Conservation (phyloP, 2,329 filamentous ascomycete species). For the Zalaria obscura region DNA sequence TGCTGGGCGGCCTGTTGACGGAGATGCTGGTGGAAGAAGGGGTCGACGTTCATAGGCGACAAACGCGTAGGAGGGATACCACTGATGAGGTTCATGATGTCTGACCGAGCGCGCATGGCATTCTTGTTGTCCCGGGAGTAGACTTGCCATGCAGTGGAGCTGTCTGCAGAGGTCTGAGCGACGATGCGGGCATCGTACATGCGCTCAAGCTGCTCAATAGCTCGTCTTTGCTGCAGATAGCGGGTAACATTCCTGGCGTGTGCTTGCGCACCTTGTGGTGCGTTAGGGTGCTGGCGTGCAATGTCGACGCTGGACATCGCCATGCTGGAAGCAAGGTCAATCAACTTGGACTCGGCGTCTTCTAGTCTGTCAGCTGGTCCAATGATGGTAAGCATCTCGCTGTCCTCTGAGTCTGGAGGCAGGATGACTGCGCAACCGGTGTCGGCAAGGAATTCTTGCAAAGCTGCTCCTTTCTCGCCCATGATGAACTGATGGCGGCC, state of each 20-base stretch:
- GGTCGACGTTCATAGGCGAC: conserved; percentile 52
- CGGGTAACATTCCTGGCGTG: conserved; percentile 80
- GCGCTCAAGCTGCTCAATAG: conserved; percentile 70
- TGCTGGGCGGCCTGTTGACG: conserved; percentile 47
- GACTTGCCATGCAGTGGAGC: conserved; percentile 70
- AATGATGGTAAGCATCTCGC: conserved; percentile 72
- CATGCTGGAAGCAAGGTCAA: conserved; percentile 80
- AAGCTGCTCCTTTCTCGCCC: conserved; percentile 63
- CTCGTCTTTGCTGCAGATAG: conserved; percentile 70
- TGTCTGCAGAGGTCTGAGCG: conserved; percentile 55
- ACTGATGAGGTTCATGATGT: conserved; percentile 60
- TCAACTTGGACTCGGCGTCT: conserved; percentile 64
- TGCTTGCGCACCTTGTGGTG: conserved; percentile 54
- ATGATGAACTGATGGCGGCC: conserved; percentile 92
- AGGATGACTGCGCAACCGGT: conserved; percentile 84
- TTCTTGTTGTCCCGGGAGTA: conserved; percentile 81
- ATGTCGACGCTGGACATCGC: conserved; percentile 74
- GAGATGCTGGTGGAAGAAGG: conserved; percentile 66
- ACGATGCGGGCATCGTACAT: conserved; percentile 78
- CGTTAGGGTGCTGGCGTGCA: conserved; percentile 61
- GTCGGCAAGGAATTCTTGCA: conserved; percentile 76
- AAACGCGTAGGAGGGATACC: conserved; percentile 62
- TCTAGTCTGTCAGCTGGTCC: conserved; percentile 64
- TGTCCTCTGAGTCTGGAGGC: conserved; percentile 60
- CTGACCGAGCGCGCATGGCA: conserved; percentile 57